Evolutionary conservation across 768 basidiomycete species (phyloP), one percentile per base, ranked within the genome.

Genomic region (Naematelia aurantialba): DNA sequence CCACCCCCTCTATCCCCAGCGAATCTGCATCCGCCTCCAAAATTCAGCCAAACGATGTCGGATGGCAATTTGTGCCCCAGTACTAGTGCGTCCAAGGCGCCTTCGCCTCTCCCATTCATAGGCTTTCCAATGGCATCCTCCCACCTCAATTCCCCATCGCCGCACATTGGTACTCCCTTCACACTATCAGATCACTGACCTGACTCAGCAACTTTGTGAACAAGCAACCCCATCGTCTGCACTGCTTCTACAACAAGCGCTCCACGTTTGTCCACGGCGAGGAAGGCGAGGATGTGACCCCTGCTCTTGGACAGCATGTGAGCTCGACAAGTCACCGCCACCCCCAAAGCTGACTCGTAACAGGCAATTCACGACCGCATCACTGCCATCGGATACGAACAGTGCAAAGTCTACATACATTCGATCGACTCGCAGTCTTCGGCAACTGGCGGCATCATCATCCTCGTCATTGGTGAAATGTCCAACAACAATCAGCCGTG

Each of bases 381-480:
- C 79, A 86, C 88, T 52, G 87, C 89, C 56, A 88, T 98, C 77
- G 89, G 87, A 45, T 97, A 93, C 80, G 81, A 92, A 74, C 88
- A 97, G 78, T 94, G 92, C 85, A 98, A 96, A 79, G 94, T 98
- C 71, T 99, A 88, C 83, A 94, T 99, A 70, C 90, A 96, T 80
- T 94, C 91, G 5, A 96, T 99, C 62, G 94, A 98, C 78, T 91
- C 92, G 13, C 94, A 98, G 79, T 88, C 90, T 52, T 94, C 91
- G 48, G 89, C 89, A 59, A 88, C 88, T 66, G 88, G 89, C 61
- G 96, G 96, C 46, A 97, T 99, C 79, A 89, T 97, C 81, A 93
- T 99, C 78, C 93, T 98, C 79, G 96, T 97, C 78, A 94, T 94
- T 75, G 96, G 96, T 67, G 96, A 99, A 81, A 93, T 98, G 89